These are phyloP conservation scores for Prunus mongolica DNA, from an alignment of 306 rosid species.

Conservation along the genomic window DNA sequence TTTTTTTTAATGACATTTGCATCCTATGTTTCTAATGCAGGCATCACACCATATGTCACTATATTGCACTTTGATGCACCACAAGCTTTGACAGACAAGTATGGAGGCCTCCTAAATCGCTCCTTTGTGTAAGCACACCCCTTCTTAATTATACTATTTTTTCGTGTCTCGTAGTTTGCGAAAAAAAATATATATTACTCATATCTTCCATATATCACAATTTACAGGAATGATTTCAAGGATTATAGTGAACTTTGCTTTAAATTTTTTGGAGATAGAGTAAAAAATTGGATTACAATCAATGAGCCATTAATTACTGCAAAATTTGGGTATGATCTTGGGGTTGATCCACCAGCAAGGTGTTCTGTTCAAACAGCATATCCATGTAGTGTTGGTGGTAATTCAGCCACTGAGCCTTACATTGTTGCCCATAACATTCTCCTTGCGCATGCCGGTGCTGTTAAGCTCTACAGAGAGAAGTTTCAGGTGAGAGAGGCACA, in stretches of 20 bases:
- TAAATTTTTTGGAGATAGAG: constrained; percentile 8
- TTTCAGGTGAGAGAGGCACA: constrained; percentile 33
- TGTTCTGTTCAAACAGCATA: neutral
- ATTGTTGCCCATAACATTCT: constrained; percentile 40
- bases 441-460: constrained; percentile 44
- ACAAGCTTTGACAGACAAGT: constrained; percentile 2
- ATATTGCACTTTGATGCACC: constrained; percentile 17
- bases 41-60: constrained; percentile 10
- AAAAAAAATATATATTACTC: neutral
- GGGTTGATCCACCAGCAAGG: neutral
- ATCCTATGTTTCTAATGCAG: neutral
- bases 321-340: neutral
- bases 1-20: too few species aligned
- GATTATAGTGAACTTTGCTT: constrained; percentile 17
- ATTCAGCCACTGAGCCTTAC: constrained; percentile 55
- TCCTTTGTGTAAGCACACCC: constrained; percentile 4
- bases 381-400: neutral
- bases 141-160: neutral
- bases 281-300: constrained; percentile 19
- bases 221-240: constrained; percentile 9
- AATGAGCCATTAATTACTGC: constrained; percentile 2
- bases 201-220: too few species aligned
- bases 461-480: constrained; percentile 28
- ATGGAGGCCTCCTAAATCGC: neutral
- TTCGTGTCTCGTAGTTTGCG: neutral